Evolutionary conservation across 805 yeast species (phyloP), one percentile per base, ranked within the genome.

Genomic region (Candida broadrunensis): DNA sequence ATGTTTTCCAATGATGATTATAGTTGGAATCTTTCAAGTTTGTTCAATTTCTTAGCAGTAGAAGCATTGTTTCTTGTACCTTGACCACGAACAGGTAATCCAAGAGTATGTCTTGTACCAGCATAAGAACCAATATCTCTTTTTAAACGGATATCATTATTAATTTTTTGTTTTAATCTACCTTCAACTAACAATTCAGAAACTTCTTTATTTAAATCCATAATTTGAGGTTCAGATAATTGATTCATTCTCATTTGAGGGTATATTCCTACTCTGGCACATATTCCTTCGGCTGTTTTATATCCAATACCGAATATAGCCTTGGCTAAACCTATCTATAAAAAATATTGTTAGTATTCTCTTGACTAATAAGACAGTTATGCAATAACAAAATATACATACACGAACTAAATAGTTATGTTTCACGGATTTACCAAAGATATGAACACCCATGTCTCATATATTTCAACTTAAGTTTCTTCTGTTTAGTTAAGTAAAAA

Each of bases 171-270:
- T 53, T 82, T 71, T 49, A 86, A 79, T 49, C 78, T 84, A 37
- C 88, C 88, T 56, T 90, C 98, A 37, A 91, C 85, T 9, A 86
- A 79, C 75, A 86, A 73, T 31, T 80, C 84, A 1, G 95, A 80
- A 36, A 93, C 72, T 60, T 93, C 97, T 60, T 89, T 91, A 29
- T 96, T 85, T 34, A 93, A 72, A 26, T 85, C 80, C 78, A 91
- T 76, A 34, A 89, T 75, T 54, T 89, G 95, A 20, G 88, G 86
- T 64, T 93, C 98, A 21, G 85, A 72, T 29, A 93, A 76, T 64
- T 93, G 96, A 60, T 87, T 93, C 86, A 90, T 84, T 66, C 96
- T 80, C 95, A 91, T 90, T 59, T 77, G 73, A 35, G 98, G 98
- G 57, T 90, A 91, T 44, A 93, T 77, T 9, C 96, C 97, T 17